phyloP scores from a whole-genome alignment of 257 asterid genomes.

The Nicotiana sylvestris region DNA sequence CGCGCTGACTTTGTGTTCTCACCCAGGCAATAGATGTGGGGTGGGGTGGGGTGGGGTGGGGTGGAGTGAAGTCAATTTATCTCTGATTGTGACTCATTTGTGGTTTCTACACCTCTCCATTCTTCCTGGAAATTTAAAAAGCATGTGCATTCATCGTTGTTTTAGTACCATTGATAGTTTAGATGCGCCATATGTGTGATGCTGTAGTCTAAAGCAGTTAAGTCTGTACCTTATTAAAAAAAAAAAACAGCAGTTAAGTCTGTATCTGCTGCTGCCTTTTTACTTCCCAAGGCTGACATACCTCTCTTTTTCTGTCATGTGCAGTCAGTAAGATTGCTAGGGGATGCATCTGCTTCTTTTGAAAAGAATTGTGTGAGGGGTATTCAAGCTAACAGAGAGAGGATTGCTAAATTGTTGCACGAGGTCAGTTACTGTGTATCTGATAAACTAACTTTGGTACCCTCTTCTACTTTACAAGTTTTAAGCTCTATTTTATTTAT shows the following conservation, averaged over 20 bases:
- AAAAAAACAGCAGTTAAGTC: too few species aligned
- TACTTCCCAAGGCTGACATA: neutral
- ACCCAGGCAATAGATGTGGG: neutral
- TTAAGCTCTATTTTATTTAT: neutral
- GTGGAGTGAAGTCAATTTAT: neutral
- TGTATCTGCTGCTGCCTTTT: neutral
- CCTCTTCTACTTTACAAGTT: neutral
- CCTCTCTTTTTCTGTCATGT: conserved; percentile 1
- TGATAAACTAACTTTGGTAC: conserved; percentile 5
- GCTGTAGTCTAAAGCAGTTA: neutral
- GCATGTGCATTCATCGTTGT: neutral
- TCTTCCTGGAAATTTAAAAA: neutral
- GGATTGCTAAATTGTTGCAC: conserved; percentile 74
- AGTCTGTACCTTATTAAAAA: too few species aligned
- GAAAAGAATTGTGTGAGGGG: conserved; percentile 97
- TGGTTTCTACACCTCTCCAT: neutral
- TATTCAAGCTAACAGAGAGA: conserved; percentile 83
- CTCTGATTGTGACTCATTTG: neutral
- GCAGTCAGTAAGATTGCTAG: conserved; percentile 88
- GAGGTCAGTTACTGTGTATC: conserved; percentile 52
- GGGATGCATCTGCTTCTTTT: conserved; percentile 91
- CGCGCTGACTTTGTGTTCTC: neutral
- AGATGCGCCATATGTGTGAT: neutral
- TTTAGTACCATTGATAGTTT: neutral
- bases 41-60: neutral